Evolutionary conservation across 1,284 basidiomycete genomes (phyloP).

Genomic region (Cryptococcus sp.): DNA sequence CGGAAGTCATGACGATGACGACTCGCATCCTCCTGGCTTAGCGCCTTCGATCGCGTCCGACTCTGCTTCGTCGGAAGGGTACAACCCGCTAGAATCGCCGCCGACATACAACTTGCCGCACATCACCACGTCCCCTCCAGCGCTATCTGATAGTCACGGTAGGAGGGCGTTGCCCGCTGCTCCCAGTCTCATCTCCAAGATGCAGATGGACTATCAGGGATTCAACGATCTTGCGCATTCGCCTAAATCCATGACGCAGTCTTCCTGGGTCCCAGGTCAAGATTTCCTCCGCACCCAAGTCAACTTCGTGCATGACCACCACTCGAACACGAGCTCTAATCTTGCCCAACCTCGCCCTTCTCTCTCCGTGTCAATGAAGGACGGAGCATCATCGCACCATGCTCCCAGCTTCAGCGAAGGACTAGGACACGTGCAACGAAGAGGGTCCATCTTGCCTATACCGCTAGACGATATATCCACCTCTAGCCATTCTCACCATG

Average conservation of each 20-base stretch:
- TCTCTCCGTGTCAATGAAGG: neutral
- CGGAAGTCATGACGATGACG: conserved; percentile 5
- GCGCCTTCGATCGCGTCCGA: conserved; percentile 41
- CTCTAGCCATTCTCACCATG: conserved; percentile 6
- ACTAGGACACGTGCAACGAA: neutral
- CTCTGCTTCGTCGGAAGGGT: conserved; percentile 38
- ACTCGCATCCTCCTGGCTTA: conserved; percentile 30
- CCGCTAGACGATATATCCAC: conserved; percentile 10
- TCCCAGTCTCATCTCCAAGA: neutral
- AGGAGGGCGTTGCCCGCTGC: conserved; percentile 4
- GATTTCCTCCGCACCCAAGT: conserved; percentile 10
- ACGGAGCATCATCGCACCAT: neutral
- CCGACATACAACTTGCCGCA: conserved; percentile 6
- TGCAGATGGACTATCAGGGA: conserved; percentile 8
- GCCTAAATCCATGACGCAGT: conserved; percentile 1
- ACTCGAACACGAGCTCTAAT: neutral
- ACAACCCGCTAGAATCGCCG: conserved; percentile 31
- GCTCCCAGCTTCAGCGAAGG: neutral
- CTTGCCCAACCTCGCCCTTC: neutral
- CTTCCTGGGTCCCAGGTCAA: conserved; percentile 11
- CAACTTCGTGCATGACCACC: neutral
- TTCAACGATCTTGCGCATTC: conserved; percentile 1
- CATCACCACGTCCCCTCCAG: conserved; percentile 1
- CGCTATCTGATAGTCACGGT: neutral
- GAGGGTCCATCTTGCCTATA: conserved; percentile 5